Conservation (phyloP, 2,329 filamentous ascomycete genomes). For the Chrysoporthe deuterocubensis region DNA sequence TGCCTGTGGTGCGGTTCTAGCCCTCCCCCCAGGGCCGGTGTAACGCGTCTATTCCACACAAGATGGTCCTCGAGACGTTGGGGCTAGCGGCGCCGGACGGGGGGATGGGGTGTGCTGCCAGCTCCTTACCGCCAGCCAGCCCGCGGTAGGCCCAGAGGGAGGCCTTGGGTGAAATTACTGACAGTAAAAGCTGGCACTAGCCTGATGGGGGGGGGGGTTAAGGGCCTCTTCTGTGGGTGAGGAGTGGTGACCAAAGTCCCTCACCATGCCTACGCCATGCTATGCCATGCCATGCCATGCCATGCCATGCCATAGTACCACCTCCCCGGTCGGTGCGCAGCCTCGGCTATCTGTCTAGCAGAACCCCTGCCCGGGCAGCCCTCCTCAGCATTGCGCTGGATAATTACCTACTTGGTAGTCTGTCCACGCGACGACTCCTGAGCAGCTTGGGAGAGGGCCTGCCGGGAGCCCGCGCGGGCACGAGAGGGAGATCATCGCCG, state of each 20-base stretch:
- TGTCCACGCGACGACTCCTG: not conserved
- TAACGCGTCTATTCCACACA: constrained; percentile 1
- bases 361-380: not conserved
- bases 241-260: not conserved
- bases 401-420: not conserved
- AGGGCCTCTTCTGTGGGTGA: not conserved
- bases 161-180: not conserved
- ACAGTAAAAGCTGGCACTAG: not conserved
- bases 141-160: not conserved
- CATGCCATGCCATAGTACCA: too few relatives aligned
- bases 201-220: not conserved
- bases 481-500: constrained; percentile 1
- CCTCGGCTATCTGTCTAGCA: constrained; percentile 7
- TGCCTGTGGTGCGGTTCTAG: not conserved
- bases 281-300: too few relatives aligned
- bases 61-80: not conserved
- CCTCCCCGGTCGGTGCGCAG: not conserved
- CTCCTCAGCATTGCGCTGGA: not conserved
- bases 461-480: not conserved
- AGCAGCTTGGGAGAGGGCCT: not conserved
- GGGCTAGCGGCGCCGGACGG: not conserved
- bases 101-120: too few relatives aligned
- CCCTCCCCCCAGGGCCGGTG: not conserved
- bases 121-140: too few relatives aligned
- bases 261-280: not conserved